Evolutionary conservation across 345 rosid genomes (phyloP).

Genomic region (Cardamine resedifolia): DNA sequence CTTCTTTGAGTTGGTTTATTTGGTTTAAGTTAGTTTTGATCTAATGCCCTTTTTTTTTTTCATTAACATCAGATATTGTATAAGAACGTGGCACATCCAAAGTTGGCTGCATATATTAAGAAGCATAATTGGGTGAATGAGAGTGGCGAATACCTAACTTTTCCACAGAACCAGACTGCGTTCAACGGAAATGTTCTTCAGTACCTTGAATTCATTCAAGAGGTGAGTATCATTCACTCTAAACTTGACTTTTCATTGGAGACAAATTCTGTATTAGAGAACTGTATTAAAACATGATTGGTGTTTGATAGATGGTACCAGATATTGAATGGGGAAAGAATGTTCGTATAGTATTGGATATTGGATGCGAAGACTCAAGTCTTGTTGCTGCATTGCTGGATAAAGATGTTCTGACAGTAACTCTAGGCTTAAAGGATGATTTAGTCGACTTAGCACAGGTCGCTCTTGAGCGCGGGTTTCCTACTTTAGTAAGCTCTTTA

Average conservation of each 20-base stretch:
- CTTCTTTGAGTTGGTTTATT: conserved; percentile 11
- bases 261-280: conserved; percentile 18
- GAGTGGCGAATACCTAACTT: conserved; percentile 65
- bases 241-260: neutral
- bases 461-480: conserved; percentile 88
- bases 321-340: conserved; percentile 99
- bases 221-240: conserved; percentile 49
- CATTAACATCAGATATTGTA: conserved; percentile 58
- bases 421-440: conserved; percentile 89
- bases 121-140: conserved; percentile 69
- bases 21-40: conserved; percentile 19
- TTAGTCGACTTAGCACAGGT: conserved; percentile 90
- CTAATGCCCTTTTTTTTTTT: conserved; percentile 26
- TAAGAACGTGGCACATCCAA: conserved; percentile 91
- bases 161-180: conserved; percentile 75
- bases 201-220: conserved; percentile 92
- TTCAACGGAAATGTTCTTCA: conserved; percentile 75
- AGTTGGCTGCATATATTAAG: conserved; percentile 73
- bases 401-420: conserved; percentile 68
- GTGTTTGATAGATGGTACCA: conserved; percentile 85
- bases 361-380: conserved; percentile 74
- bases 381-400: conserved; percentile 76
- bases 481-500: conserved; percentile 68
- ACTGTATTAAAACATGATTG: conserved; percentile 39
- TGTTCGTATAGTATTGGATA: conserved; percentile 80